Evolutionary conservation across 129 eudicot species (phyloP), one percentile per base, ranked within the genome.

Genomic region (Silybum marianum): DNA sequence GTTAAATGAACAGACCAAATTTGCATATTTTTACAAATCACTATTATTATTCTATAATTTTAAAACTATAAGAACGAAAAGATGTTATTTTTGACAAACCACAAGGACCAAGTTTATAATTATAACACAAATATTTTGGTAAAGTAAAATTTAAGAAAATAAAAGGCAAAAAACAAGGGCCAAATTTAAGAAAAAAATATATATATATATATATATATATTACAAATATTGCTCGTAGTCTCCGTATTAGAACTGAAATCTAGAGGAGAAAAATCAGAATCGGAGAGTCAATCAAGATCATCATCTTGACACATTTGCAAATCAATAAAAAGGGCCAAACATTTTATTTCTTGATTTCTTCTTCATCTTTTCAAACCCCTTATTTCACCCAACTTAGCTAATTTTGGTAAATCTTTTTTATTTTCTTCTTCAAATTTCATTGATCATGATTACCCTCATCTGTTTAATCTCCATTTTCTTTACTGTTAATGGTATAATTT

Each of bases 181-280:
- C 8, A 30, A 18, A 40, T 69, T n/a, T n/a, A n/a, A n/a, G n/a
- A n/a, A n/a, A n/a, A n/a, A n/a, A n/a, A n/a, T n/a, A n/a, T n/a
- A n/a, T n/a, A n/a, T n/a, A n/a, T n/a, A n/a, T n/a, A n/a, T n/a
- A n/a, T n/a, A n/a, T n/a, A n/a, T n/a, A n/a, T n/a, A n/a, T n/a
- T n/a, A n/a, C n/a, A n/a, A n/a, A 44, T 83, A 72, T 54, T 83
- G 78, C 83, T 83, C 82, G 82, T 62, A 62, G 7, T 82, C 85
- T 82, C 81, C 85, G 85, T 68, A 78, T 77, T 4, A 11, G 82
- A 78, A 83, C 86, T 83, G 86, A 83, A 83, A 83, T 83, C 86
- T 72, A 77, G 82, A 72, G 83, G 86, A 72, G 81, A 83, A 77
- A 78, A 78, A 16, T 32, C 54, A 63, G 82, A 77, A 76, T 58